A percentile compares a stretch with the other conserved stretches of the same genome.
Conservation (phyloP, 2,329 filamentous ascomycete genomes). For the Cladophialophora bantiana region DNA sequence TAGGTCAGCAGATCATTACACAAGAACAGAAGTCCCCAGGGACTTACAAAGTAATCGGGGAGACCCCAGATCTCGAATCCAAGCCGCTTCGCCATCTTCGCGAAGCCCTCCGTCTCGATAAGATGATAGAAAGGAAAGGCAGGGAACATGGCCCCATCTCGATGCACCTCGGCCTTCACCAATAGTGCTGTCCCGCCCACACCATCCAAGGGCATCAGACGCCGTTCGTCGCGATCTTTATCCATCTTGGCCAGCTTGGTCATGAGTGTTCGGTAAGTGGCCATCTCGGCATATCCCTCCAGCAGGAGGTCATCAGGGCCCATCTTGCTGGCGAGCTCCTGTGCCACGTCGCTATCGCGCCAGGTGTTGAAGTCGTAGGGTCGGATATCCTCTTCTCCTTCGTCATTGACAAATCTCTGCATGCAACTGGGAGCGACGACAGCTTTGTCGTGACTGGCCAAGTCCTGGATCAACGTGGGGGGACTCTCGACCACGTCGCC, state of each 20-base stretch:
- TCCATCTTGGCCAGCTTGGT: slow-evolving; percentile 73
- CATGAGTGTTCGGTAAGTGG: slow-evolving; percentile 92
- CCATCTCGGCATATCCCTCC: slow-evolving; percentile 91
- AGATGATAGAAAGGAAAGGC: slow-evolving; percentile 95
- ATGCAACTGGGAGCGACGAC: slow-evolving; percentile 95
- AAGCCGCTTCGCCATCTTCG: slow-evolving; percentile 91
- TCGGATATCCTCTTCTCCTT: slow-evolving; percentile 73
- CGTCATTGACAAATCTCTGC: slow-evolving; percentile 80
- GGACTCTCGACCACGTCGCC: slow-evolving; percentile 91
- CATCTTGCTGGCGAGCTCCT: slow-evolving; percentile 78
- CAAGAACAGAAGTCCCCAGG: neutral
- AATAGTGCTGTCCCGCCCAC: slow-evolving; percentile 91
- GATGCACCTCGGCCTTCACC: slow-evolving; percentile 95
- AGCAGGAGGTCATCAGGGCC: slow-evolving; percentile 89
- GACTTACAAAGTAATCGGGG: slow-evolving; percentile 90
- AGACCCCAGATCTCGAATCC: slow-evolving; percentile 87
- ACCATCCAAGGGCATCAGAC: slow-evolving; percentile 81
- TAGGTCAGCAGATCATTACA: slow-evolving; percentile 14
- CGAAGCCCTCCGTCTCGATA: slow-evolving; percentile 97
- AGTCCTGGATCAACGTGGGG: slow-evolving; percentile 83
- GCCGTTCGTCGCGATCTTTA: slow-evolving; percentile 62
- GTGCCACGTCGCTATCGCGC: slow-evolving; percentile 84
- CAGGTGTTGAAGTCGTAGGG: slow-evolving; percentile 98
- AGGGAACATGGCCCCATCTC: slow-evolving; percentile 98
- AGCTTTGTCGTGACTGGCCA: slow-evolving; percentile 85